Evolutionary conservation across 148 eudicot genomes (phyloP).

Genomic region (Chenopodium suecicum): DNA sequence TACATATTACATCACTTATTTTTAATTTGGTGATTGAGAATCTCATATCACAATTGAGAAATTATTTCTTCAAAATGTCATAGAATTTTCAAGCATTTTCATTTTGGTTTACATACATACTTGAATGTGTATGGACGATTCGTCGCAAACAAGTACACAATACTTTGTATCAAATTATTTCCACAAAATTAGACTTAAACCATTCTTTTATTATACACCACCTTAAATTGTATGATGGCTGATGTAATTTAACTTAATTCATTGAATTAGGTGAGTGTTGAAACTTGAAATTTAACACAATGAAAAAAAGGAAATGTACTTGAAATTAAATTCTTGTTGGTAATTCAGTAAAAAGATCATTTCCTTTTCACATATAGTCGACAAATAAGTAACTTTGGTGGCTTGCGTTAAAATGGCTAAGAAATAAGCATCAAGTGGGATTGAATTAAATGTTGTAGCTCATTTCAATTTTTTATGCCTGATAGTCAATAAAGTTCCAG

Average conservation of each 20-base stretch:
- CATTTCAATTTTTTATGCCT: not conserved
- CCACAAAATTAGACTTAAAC: too few relatives aligned
- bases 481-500: not conserved
- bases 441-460: not conserved
- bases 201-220: accelerated
- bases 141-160: too few relatives aligned
- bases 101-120: too few relatives aligned
- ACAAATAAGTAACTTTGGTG: not conserved
- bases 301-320: not conserved
- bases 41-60: too few relatives aligned
- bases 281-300: not conserved
- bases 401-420: slow-evolving; percentile 10
- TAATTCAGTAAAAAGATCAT: not conserved
- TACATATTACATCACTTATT: too few relatives aligned
- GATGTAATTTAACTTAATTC: not conserved
- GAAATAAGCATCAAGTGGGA: not conserved
- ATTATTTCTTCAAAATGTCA: too few relatives aligned
- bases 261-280: not conserved
- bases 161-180: too few relatives aligned
- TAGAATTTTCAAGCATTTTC: too few relatives aligned
- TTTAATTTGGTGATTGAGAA: not conserved
- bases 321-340: not conserved
- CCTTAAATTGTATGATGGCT: too few relatives aligned
- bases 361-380: slow-evolving; percentile 2
- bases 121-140: too few relatives aligned